These are phyloP conservation scores for Corymbia maculata DNA, from an alignment of 345 rosid genomes.

Conservation along the genomic window DNA sequence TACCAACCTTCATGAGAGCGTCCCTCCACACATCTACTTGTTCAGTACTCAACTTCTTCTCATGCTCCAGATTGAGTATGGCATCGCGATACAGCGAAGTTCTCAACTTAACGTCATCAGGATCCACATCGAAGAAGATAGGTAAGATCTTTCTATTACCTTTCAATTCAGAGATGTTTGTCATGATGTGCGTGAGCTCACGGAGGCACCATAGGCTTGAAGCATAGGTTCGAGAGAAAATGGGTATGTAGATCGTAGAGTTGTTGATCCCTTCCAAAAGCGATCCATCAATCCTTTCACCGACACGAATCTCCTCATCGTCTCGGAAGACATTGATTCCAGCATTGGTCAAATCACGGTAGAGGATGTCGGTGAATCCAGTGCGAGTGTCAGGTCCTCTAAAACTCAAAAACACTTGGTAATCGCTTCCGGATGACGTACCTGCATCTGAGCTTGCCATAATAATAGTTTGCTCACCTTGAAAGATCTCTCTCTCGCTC, in stretches of 20 bases:
- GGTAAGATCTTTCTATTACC: background rate
- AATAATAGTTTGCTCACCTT: background rate
- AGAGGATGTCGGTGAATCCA: background rate
- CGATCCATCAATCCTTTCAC: background rate
- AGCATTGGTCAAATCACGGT: background rate
- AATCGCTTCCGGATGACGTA: rapidly evolving
- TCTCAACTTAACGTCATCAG: background rate
- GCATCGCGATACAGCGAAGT: background rate
- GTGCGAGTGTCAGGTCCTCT: background rate
- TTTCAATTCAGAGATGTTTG: background rate
- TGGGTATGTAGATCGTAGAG: background rate
- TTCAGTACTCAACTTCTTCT: background rate
- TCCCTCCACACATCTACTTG: too few species aligned
- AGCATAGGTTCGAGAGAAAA: background rate
- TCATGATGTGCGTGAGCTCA: background rate
- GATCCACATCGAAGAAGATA: background rate
- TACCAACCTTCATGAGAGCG: too few species aligned
- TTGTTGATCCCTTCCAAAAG: rapidly evolving
- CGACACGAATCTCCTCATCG: background rate
- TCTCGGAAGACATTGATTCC: background rate
- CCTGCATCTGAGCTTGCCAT: background rate
- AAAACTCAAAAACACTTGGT: background rate
- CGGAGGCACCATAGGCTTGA: background rate
- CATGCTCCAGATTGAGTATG: background rate
- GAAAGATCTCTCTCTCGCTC: too few species aligned